Evolutionary conservation across 371 early-diverging fungal genomes (phyloP), one percentile per base, ranked within the genome.

Genomic region (Mortierella sp.): DNA sequence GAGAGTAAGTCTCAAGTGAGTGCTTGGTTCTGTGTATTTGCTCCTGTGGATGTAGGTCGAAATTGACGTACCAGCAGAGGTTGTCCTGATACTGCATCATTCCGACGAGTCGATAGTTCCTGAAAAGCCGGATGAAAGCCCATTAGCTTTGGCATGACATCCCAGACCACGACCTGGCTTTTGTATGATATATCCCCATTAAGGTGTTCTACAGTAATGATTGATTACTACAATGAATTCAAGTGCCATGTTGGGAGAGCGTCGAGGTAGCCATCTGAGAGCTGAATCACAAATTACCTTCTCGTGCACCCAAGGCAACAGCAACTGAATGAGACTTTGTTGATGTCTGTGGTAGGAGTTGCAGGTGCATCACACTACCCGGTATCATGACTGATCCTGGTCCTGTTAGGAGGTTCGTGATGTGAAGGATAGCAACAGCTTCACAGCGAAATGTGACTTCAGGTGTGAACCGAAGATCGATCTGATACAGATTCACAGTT

Each of bases 71-170:
- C 76, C 56, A 76, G 25, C 28, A 65, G 64, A 0, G 65, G 60
- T n/a, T 76, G 76, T 56, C 76, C 76, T 24, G 76, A 52, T 4
- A 60, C 54, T 6, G 65, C 76, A n/a, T 76, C 76, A 25, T 63
- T 76, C 31, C 76, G 58, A 19, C 76, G 76, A 4, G 76, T 76
- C 8, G 76, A 76, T 19, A 76, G 54, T 28, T 68, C 76, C 29
- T 76, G 76, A 16, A 76, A 76, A 22, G 76, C 76, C 3, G 69
- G 57, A 48, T 76, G 76, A 49, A 76, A 76, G 10, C 76, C 69
- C 43, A 68, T 49, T 1, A 68, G 22, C 27, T 64, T 76, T 14
- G 61, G 57, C 16, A 65, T 61, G 4, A 76, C 56, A 31, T 76
- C 76, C 76, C 76, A 76, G 0, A 68, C 61, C 2, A 49, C 65